Percentiles rank a stretch among this genome's conserved stretches.
Conservation (phyloP, 495 filamentous ascomycete genomes). For the Talaromyces thailandensis region DNA sequence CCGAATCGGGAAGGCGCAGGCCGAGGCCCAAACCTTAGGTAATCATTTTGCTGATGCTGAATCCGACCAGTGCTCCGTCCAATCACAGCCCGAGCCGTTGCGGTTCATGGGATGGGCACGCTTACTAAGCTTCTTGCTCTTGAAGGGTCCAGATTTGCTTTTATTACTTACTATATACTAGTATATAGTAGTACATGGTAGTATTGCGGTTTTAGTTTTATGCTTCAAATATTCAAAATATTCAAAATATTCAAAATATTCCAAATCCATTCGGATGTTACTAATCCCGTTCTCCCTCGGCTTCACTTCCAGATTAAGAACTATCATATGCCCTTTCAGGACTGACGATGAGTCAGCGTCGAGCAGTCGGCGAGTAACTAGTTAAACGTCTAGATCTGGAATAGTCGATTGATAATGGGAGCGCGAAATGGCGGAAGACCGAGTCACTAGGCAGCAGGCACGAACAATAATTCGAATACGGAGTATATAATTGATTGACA, state of each 20-base stretch:
- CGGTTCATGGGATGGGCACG: background rate
- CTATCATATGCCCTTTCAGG: background rate
- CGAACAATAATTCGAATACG: background rate
- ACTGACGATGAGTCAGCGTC: background rate
- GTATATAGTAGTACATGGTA: too few relatives aligned
- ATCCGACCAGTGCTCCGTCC: background rate
- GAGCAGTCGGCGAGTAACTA: background rate
- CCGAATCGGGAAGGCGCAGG: background rate
- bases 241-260: background rate
- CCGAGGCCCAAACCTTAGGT: constrained; percentile 3
- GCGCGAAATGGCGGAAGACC: background rate
- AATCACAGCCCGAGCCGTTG: background rate
- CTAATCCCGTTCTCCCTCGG: background rate
- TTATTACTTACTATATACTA: too few relatives aligned
- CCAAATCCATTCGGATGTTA: background rate
- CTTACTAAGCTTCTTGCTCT: too few relatives aligned
- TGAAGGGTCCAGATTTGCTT: too few relatives aligned
- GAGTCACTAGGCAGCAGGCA: background rate
- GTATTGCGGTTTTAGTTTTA: too few relatives aligned
- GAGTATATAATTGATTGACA: background rate
- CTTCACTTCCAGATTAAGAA: background rate
- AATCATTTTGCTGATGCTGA: background rate
- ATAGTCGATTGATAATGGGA: background rate
- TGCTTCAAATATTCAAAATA: background rate
- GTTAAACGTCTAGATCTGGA: background rate